phyloP scores from a whole-genome alignment of 352 stramenopile species.

The Plasmopara muralis region DNA sequence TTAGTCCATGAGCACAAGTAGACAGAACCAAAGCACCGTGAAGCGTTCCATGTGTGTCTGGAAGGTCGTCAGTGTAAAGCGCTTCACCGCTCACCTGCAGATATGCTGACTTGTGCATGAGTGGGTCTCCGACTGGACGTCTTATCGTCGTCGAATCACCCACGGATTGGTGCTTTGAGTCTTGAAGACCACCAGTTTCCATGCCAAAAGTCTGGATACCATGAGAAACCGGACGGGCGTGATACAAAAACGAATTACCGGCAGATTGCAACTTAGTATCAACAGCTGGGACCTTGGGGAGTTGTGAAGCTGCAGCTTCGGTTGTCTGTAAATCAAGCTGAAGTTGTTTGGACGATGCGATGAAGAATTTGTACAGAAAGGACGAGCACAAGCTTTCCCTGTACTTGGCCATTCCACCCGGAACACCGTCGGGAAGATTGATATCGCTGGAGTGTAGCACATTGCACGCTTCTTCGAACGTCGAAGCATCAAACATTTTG shows the following conservation, averaged over 20 bases:
- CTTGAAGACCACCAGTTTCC: slow-evolving; percentile 54
- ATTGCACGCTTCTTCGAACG: slow-evolving; percentile 78
- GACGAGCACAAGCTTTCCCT: slow-evolving; percentile 90
- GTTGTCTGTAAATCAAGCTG: slow-evolving; percentile 31
- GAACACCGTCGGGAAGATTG: slow-evolving; percentile 84
- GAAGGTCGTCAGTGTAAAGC: slow-evolving; percentile 93
- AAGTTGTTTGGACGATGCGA: slow-evolving; percentile 59
- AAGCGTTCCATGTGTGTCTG: slow-evolving; percentile 75
- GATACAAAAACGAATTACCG: slow-evolving; percentile 49
- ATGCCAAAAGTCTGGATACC: slow-evolving; percentile 55
- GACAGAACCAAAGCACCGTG: slow-evolving; percentile 91
- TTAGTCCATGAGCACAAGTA: slow-evolving; percentile 61
- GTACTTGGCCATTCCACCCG: slow-evolving; percentile 93
- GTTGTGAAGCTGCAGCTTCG: slow-evolving; percentile 3
- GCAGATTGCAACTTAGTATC: slow-evolving; percentile 38
- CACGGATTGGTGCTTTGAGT: slow-evolving; percentile 52
- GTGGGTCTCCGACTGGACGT: slow-evolving; percentile 78
- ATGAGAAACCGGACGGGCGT: slow-evolving; percentile 40
- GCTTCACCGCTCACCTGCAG: slow-evolving; percentile 94
- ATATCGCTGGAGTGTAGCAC: slow-evolving; percentile 85
- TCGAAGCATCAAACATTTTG: slow-evolving; percentile 70
- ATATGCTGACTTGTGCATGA: slow-evolving; percentile 91
- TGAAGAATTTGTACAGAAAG: slow-evolving; percentile 95
- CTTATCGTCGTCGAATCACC: slow-evolving; percentile 35
- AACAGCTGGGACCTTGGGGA: slow-evolving; percentile 29